phyloP scores from a whole-genome alignment of 306 rosid genomes.

The Castanea sativa region DNA sequence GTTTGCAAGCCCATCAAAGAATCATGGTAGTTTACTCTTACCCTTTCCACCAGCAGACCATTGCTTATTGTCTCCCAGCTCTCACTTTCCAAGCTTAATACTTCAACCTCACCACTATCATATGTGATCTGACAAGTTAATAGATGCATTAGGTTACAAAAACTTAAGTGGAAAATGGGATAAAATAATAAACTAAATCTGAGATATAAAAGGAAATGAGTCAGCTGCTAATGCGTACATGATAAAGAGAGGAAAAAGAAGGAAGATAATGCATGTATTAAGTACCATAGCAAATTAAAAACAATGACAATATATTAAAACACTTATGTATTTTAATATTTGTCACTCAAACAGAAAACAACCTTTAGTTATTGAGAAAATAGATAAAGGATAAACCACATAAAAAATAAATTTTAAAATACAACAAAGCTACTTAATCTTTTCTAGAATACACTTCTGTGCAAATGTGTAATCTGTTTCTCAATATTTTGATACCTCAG shows the following conservation, averaged over 20 bases:
- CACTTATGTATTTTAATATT: not conserved
- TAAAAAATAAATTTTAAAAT: not conserved
- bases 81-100: conserved; percentile 35
- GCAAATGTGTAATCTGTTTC: not conserved
- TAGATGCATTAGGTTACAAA: not conserved
- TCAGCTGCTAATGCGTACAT: not conserved
- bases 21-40: conserved; percentile 18
- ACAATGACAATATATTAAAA: not conserved
- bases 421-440: too few species aligned
- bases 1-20: conserved; percentile 6
- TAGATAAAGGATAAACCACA: not conserved
- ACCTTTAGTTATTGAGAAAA: not conserved
- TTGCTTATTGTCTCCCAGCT: conserved; percentile 29
- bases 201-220: not conserved
- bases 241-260: not conserved
- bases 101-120: conserved; percentile 28
- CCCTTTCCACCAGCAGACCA: conserved; percentile 33
- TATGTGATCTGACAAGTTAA: conserved; percentile 27
- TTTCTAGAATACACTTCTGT: not conserved
- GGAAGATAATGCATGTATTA: not conserved
- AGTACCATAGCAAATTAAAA: not conserved
- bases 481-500: too few species aligned
- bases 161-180: not conserved
- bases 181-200: not conserved
- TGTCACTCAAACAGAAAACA: not conserved